These are phyloP conservation scores for Trypanosoma avium DNA, from an alignment of 208 protist species.

Conservation along the genomic window DNA sequence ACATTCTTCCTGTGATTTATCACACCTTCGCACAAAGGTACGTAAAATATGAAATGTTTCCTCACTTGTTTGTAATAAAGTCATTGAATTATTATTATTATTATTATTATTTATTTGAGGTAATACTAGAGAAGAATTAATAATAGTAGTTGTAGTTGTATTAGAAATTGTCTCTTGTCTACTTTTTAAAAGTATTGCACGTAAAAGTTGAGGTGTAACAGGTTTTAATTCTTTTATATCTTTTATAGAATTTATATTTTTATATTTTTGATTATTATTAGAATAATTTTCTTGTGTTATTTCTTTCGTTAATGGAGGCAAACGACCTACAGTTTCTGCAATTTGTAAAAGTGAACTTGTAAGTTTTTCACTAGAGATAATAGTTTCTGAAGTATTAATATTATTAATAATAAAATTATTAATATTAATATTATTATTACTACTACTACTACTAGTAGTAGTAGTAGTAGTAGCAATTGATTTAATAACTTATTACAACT, in stretches of 20 bases:
- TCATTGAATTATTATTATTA: neutral
- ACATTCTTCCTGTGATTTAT: slow-evolving; percentile 50
- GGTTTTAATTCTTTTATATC: neutral
- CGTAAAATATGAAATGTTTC: slow-evolving; percentile 45
- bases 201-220: neutral
- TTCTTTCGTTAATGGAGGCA: too few species aligned
- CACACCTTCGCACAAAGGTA: slow-evolving; percentile 51
- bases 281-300: too few species aligned
- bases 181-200: slow-evolving; percentile 12
- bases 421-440: neutral
- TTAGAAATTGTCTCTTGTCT: neutral
- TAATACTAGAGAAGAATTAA: neutral
- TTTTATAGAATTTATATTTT: neutral
- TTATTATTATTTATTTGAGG: neutral
- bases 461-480: neutral
- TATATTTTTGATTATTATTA: neutral
- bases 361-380: neutral
- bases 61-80: slow-evolving; percentile 14
- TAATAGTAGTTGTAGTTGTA: neutral
- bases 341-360: slow-evolving; percentile 6
- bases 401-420: neutral
- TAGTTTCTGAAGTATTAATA: too few species aligned
- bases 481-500: neutral
- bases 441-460: neutral
- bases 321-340: neutral